phyloP scores from a whole-genome alignment of 2,329 filamentous ascomycete genomes.

The Penicillium sclerotigenum region DNA sequence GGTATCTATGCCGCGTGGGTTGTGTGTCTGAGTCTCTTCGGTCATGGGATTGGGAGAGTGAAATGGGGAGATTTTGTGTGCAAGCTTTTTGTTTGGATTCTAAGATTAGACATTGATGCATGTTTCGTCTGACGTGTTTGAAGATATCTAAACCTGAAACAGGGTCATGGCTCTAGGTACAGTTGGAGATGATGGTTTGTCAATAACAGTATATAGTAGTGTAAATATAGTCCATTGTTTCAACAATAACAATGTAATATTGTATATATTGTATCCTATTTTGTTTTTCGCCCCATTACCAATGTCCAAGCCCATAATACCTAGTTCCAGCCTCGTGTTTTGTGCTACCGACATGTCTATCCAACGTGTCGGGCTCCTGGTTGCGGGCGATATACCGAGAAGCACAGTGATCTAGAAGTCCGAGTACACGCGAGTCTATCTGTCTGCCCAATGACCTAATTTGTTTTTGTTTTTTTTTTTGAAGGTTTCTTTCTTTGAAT shows the following conservation, averaged over 20 bases:
- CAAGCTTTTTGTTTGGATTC: slow-evolving; percentile 2
- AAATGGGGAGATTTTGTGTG: not conserved
- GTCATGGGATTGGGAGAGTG: not conserved
- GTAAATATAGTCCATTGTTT: not conserved
- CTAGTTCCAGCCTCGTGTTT: slow-evolving; percentile 8
- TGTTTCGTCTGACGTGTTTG: slow-evolving; percentile 4
- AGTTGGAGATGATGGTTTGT: not conserved
- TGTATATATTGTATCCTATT: too few species aligned
- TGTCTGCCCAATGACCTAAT: not conserved
- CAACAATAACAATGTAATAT: not conserved
- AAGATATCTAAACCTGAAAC: slow-evolving; percentile 7
- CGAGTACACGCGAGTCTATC: not conserved
- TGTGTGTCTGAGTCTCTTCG: too few species aligned
- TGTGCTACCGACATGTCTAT: slow-evolving; percentile 5
- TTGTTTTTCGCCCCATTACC: not conserved
- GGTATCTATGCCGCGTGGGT: not conserved
- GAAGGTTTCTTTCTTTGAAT: not conserved
- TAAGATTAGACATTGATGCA: not conserved
- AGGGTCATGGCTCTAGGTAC: not conserved
- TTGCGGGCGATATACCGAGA: not conserved
- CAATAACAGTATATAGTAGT: not conserved
- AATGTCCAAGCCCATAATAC: not conserved
- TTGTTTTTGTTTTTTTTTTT: not conserved
- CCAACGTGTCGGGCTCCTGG: slow-evolving; percentile 4
- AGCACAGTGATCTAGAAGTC: not conserved